phyloP scores from a whole-genome alignment of 2,329 filamentous ascomycete species.

The Aspergillus fumigatiaffinis region DNA sequence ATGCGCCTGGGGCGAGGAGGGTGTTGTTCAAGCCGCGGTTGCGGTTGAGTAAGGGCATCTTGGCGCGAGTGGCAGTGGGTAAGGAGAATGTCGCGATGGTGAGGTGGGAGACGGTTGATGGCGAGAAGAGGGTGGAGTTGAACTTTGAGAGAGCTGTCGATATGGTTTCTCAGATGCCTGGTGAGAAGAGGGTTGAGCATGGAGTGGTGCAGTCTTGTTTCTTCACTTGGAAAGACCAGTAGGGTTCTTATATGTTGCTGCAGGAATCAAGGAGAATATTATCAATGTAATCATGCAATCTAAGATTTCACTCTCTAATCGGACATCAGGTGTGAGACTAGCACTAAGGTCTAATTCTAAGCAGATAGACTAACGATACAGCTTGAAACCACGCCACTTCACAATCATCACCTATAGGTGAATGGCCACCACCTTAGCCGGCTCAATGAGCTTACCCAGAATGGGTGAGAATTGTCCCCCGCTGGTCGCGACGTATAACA shows the following conservation, averaged over 20 bases:
- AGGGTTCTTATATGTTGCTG: background rate
- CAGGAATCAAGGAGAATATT: too few species aligned
- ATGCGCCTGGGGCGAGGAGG: slow-evolving; percentile 11
- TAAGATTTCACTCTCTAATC: too few species aligned
- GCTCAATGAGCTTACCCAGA: background rate
- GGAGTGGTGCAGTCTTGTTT: slow-evolving; percentile 10
- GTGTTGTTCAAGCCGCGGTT: slow-evolving; percentile 20
- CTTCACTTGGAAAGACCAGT: background rate
- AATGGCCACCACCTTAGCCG: slow-evolving; percentile 6
- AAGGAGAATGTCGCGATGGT: slow-evolving; percentile 19
- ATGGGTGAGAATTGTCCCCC: slow-evolving; percentile 6
- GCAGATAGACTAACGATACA: too few species aligned
- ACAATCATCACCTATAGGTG: too few species aligned
- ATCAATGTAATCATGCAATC: too few species aligned
- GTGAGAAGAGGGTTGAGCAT: slow-evolving; percentile 7
- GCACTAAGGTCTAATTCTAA: too few species aligned
- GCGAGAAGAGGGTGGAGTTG: slow-evolving; percentile 13
- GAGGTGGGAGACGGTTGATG: slow-evolving; percentile 10
- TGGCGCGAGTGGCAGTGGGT: slow-evolving; percentile 19
- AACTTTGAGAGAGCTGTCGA: slow-evolving; percentile 14
- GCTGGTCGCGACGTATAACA: slow-evolving; percentile 5
- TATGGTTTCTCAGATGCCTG: slow-evolving; percentile 17
- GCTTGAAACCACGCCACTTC: too few species aligned
- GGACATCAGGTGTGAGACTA: too few species aligned
- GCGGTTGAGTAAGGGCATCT: slow-evolving; percentile 4